Evolutionary conservation across 2,329 filamentous ascomycete genomes (phyloP), one percentile per base, ranked within the genome.

Genomic region (Penicillium sp.): DNA sequence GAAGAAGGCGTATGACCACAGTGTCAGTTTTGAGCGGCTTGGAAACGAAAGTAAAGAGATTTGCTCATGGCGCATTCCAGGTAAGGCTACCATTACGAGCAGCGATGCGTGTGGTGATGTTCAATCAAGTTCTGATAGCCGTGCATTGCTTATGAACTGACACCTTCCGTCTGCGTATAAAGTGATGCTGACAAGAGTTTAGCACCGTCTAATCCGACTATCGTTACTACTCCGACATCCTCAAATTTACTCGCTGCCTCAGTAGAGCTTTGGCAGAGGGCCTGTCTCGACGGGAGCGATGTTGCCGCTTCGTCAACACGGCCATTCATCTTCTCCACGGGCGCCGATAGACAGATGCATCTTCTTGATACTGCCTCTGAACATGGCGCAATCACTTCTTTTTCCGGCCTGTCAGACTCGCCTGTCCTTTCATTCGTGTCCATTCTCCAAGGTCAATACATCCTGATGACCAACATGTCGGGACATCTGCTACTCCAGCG

Each of bases 401-500:
- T 75, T 35, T 41, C 69, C 3, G 62, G 63, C 3, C 58, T 73
- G n/a, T 70, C 70, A 16, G 68, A 72, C 37, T 71, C 75, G 13
- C 85, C 85, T 0, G 79, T 87, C 35, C 71, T 88, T 11, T 85
- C 84, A 19, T 77, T 79, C 53, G 69, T 75, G 31, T 73, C 77
- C 6, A 61, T 85, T 6, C 65, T 73, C 6, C 63, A 75, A n/a
- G 75, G 75, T 4, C 64, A 63, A 50, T 79, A 79, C 63, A 63
- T 85, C 14, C 68, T 87, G n/a, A 76, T 81, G 52, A 79, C 81
- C 18, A 83, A 81, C 46, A 87, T 87, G 85, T 86, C 85, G 10
- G 85, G 85, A 4, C 80, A 82, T 55, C 65, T 87, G 5, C 67
- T 80, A 33, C 71, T 87, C 1, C 82, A 81, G 60, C 71, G 81